phyloP scores from a whole-genome alignment of 2,329 filamentous ascomycete genomes.

The Stagonosporopsis chrysanthemi region DNA sequence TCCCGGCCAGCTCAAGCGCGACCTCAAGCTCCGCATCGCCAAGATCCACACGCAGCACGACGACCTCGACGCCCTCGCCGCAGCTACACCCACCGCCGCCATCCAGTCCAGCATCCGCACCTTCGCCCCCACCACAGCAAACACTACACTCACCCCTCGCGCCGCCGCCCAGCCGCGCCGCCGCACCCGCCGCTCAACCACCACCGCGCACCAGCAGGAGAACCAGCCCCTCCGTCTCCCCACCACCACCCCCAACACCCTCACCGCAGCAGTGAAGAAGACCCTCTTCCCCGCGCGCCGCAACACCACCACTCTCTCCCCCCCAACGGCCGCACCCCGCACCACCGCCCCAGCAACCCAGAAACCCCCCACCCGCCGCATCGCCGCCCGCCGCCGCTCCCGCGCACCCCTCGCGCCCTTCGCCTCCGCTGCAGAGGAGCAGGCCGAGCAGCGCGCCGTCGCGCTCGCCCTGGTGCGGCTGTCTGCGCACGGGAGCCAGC shows the following conservation, averaged over 20 bases:
- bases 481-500: background rate
- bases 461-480: background rate
- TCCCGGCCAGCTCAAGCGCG: slow-evolving; percentile 5
- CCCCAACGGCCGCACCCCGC: no score
- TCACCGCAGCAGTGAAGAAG: background rate
- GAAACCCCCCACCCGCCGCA: background rate
- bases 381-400: no score
- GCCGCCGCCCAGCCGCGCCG: no score
- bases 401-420: no score
- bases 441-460: background rate
- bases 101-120: background rate
- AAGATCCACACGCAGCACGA: background rate
- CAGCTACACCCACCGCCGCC: no score
- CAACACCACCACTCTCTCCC: background rate
- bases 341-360: no score
- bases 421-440: background rate
- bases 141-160: background rate
- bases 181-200: no score
- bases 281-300: background rate
- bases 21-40: background rate
- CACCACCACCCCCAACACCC: background rate
- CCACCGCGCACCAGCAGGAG: background rate
- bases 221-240: background rate
- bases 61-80: background rate
- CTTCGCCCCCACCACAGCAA: background rate